Base-by-base conservation (phyloP, 140 eudicot genomes). In the Cichorium intybus region DNA sequence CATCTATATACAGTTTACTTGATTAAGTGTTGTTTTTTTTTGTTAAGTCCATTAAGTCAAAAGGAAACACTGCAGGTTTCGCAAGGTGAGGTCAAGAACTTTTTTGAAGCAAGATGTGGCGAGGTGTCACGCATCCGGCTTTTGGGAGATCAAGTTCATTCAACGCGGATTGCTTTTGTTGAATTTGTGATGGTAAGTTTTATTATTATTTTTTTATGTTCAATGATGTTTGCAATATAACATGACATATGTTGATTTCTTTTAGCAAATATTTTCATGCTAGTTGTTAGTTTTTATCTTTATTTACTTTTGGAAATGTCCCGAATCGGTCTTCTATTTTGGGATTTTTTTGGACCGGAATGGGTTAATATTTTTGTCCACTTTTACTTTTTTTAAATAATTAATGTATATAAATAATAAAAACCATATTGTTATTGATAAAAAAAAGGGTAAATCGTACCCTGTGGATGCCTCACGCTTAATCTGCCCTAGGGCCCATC, bases 51-150 rank as follows among this genome's bases (percentile, higher is more conserved):
- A 39, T 11, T 39, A 39, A 39, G 46, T 39, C 29, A 63, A 51
- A 60, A 70, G 43, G 39, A 66, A 64, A n/a, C 52, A 24, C 3
- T 65, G 56, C 79, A 93, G 99, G 85, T 88, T 75, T 78, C 95
- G 68, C 95, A 93, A 80, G 74, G 75, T 64, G 99, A 88, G 41
- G 97, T 93, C 52, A 93, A 85, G 81, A 75, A 29, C 60, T 93
- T 93, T 82, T 93, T 93, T 72, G 94, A 93, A 79, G 50, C 85
- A 70, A 77, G 90, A 74, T 93, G 99, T 69, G 97, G 99, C 45
- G 90, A 93, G 99, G 99, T 93, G 69, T 93, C 99, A 58, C 97
- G 90, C 50, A 85, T 93, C 37, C 80, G 95, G 94, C 90, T 93
- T 60, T 86, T 93, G 81, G 99, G 99, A 73, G 99, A 93, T 71